These are phyloP conservation scores for Podaxis mareebaensis DNA, from an alignment of 768 basidiomycete genomes.

Conservation along the genomic window DNA sequence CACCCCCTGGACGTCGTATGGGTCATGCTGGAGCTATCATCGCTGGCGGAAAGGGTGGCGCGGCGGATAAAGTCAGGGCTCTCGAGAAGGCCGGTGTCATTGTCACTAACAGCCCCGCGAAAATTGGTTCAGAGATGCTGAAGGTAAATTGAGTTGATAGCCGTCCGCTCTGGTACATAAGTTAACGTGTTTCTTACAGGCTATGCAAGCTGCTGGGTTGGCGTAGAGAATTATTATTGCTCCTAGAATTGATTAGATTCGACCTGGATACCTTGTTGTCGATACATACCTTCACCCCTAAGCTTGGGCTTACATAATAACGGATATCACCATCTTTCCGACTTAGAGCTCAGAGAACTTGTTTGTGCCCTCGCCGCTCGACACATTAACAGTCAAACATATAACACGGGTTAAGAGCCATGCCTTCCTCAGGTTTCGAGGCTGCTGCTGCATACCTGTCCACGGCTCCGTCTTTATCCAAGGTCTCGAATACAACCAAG, in stretches of 20 bases:
- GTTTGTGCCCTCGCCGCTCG: background rate
- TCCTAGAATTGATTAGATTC: slow-evolving; percentile 18
- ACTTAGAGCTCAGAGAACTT: background rate
- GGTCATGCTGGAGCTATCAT: slow-evolving; percentile 99
- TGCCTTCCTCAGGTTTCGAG: slow-evolving; percentile 43
- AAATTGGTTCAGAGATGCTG: slow-evolving; percentile 89
- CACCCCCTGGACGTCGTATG: slow-evolving; percentile 97
- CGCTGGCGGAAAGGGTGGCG: slow-evolving; percentile 96
- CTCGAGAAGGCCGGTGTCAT: slow-evolving; percentile 90
- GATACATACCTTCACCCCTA: background rate
- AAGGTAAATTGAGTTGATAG: slow-evolving; percentile 54
- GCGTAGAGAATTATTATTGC: slow-evolving; percentile 33
- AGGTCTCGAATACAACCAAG: slow-evolving; percentile 62
- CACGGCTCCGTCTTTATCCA: slow-evolving; percentile 48
- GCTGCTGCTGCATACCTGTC: slow-evolving; percentile 69
- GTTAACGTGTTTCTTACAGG: slow-evolving; percentile 39
- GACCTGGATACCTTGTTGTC: slow-evolving; percentile 19
- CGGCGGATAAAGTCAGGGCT: slow-evolving; percentile 90
- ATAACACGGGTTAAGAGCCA: slow-evolving; percentile 17
- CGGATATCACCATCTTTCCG: slow-evolving; percentile 9
- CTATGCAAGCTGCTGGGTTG: slow-evolving; percentile 77
- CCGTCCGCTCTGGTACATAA: background rate
- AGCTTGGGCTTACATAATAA: slow-evolving; percentile 14
- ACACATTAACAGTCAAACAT: background rate
- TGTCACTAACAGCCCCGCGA: slow-evolving; percentile 93